These are phyloP conservation scores for Venturia effusa DNA, from an alignment of 2,329 filamentous ascomycete genomes.

Conservation along the genomic window DNA sequence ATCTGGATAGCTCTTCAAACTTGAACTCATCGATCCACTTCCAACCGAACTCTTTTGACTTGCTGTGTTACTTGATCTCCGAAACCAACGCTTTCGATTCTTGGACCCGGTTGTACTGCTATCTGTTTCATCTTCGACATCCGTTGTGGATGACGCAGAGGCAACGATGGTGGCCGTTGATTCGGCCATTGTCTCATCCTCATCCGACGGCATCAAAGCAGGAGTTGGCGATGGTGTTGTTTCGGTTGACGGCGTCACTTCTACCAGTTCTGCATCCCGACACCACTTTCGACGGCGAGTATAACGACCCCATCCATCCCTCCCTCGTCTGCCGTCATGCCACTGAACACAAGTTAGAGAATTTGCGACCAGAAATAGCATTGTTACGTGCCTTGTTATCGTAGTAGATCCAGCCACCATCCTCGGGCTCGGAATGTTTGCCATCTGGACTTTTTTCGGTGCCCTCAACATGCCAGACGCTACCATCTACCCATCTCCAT, in stretches of 20 bases:
- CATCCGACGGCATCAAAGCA: conserved; percentile 14
- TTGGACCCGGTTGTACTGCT: background rate
- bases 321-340: conserved; percentile 73
- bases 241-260: conserved; percentile 43
- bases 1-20: conserved; percentile 16
- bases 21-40: conserved; percentile 18
- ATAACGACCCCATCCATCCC: conserved; percentile 90
- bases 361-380: background rate
- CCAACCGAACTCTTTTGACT: conserved; percentile 13
- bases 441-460: conserved; percentile 43
- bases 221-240: conserved; percentile 33
- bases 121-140: background rate
- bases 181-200: background rate
- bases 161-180: conserved; percentile 1
- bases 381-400: conserved; percentile 69
- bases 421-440: conserved; percentile 22
- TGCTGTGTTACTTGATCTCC: conserved; percentile 16
- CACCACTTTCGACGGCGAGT: conserved; percentile 93
- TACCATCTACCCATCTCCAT: conserved; percentile 77
- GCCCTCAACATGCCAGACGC: conserved; percentile 80
- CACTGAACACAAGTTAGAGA: conserved; percentile 45
- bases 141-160: conserved; percentile 5
- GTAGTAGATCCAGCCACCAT: conserved; percentile 89
- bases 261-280: conserved; percentile 88
- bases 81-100: conserved; percentile 9